A percentile compares a stretch with the other conserved stretches of the same genome.
phyloP scores from a whole-genome alignment of 2,329 filamentous ascomycete genomes.

The Colletotrichum sp. region DNA sequence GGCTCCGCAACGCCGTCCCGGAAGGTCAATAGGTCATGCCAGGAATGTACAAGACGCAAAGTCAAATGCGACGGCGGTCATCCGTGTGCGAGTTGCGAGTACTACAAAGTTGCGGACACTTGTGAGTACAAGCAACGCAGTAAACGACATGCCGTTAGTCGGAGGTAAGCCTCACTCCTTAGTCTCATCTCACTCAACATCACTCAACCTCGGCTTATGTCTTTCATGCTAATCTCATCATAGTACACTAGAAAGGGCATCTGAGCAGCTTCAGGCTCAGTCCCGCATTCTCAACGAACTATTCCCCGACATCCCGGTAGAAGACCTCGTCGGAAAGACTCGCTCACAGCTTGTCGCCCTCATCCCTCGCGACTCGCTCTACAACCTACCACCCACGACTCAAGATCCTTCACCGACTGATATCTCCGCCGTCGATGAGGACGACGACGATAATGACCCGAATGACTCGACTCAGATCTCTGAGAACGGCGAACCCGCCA shows the following conservation, averaged over 20 bases:
- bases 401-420: background rate
- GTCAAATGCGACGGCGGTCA: slow-evolving; percentile 46
- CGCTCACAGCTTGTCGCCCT: slow-evolving; percentile 25
- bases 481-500: slow-evolving; percentile 29
- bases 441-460: background rate
- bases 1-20: background rate
- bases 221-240: background rate
- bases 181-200: background rate
- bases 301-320: slow-evolving; percentile 23
- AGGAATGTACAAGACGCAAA: slow-evolving; percentile 31
- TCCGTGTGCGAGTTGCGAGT: slow-evolving; percentile 41
- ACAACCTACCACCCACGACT: background rate
- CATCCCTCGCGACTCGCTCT: slow-evolving; percentile 5
- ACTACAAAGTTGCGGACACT: slow-evolving; percentile 28
- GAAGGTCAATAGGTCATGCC: slow-evolving; percentile 30
- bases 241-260: slow-evolving; percentile 29
- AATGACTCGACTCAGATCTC: slow-evolving; percentile 29
- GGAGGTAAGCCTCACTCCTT: slow-evolving; percentile 23
- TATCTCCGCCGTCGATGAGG: background rate
- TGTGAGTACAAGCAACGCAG: slow-evolving; percentile 35
- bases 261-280: slow-evolving; percentile 27
- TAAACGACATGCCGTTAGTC: slow-evolving; percentile 32
- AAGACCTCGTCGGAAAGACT: slow-evolving; percentile 25
- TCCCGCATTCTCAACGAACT: slow-evolving; percentile 26
- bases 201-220: background rate